These are phyloP conservation scores for Lupinus albus DNA, from an alignment of 306 rosid genomes.

Conservation along the genomic window DNA sequence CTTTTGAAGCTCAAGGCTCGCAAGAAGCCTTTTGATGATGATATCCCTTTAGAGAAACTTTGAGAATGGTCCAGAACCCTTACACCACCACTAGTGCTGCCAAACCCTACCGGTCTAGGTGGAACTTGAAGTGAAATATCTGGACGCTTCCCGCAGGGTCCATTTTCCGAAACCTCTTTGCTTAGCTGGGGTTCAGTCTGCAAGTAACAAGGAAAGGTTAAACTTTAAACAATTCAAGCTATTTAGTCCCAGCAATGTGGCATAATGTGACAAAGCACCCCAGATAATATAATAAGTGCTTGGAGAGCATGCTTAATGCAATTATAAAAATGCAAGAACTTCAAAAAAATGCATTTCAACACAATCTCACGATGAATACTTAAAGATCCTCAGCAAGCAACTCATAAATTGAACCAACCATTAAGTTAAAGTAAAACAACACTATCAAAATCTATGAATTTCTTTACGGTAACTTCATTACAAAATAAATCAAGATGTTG, in stretches of 20 bases:
- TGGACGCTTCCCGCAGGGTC: slow-evolving; percentile 65
- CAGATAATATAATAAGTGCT: slow-evolving; percentile 6
- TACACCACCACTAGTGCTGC: slow-evolving; percentile 59
- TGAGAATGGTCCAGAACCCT: slow-evolving; percentile 73
- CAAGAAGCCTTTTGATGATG: slow-evolving; percentile 65
- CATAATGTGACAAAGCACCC: slow-evolving; percentile 19
- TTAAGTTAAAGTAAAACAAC: background rate
- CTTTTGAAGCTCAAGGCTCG: slow-evolving; percentile 87
- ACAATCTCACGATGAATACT: slow-evolving; percentile 15
- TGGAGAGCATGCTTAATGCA: slow-evolving; percentile 15
- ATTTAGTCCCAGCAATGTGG: slow-evolving; percentile 15
- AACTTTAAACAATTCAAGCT: slow-evolving; percentile 16
- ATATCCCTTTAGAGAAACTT: slow-evolving; percentile 61
- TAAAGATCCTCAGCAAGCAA: slow-evolving; percentile 12
- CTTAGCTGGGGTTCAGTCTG: slow-evolving; percentile 50
- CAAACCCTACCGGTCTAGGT: slow-evolving; percentile 66
- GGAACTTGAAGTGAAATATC: slow-evolving; percentile 96
- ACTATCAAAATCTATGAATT: background rate
- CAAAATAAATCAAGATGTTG: too few relatives aligned
- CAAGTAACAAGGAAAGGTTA: slow-evolving; percentile 37
- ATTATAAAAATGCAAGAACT: slow-evolving; percentile 21
- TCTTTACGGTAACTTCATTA: too few relatives aligned
- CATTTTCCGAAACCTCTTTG: slow-evolving; percentile 51
- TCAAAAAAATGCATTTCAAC: slow-evolving; percentile 29
- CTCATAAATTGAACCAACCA: slow-evolving; percentile 23